phyloP scores from a whole-genome alignment of 1,284 basidiomycete species.

The Abortiporus biennis region DNA sequence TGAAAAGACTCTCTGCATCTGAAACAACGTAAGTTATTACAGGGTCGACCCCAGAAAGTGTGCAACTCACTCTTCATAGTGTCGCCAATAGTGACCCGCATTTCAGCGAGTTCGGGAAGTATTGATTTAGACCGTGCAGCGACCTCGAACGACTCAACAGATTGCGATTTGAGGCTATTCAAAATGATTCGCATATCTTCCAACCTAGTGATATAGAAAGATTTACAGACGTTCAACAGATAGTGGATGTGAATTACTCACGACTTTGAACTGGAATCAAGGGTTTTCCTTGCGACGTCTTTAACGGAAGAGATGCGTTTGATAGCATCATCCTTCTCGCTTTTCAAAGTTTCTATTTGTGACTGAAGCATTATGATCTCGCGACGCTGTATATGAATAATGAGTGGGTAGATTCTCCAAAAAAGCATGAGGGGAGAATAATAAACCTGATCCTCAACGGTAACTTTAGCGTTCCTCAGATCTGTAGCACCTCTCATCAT shows the following conservation, averaged over 20 bases:
- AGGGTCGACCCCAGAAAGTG: no score
- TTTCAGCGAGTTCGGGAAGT: slow-evolving; percentile 21
- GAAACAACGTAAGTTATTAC: no score
- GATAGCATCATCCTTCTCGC: slow-evolving; percentile 21
- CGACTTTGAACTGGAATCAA: slow-evolving; percentile 22
- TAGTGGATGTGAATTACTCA: neutral
- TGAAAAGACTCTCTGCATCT: slow-evolving; percentile 20
- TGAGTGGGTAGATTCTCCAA: neutral
- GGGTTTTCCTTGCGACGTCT: slow-evolving; percentile 20
- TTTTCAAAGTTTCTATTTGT: slow-evolving; percentile 16
- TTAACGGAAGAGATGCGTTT: slow-evolving; percentile 22
- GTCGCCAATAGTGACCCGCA: slow-evolving; percentile 18
- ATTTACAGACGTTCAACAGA: neutral
- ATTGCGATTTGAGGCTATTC: slow-evolving; percentile 23
- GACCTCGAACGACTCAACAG: slow-evolving; percentile 21
- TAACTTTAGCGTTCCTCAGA: slow-evolving; percentile 22
- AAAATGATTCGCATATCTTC: slow-evolving; percentile 16
- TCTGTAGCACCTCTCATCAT: slow-evolving; percentile 27
- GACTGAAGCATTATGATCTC: slow-evolving; percentile 19
- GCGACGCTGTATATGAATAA: slow-evolving; percentile 16
- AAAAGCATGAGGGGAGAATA: neutral
- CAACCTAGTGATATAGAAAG: slow-evolving; percentile 16
- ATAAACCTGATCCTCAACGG: slow-evolving; percentile 23
- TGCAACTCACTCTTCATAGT: slow-evolving; percentile 20
- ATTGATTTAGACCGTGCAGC: slow-evolving; percentile 19